A percentile compares a stretch with the other conserved stretches of the same genome.
Evolutionary conservation across 1,284 basidiomycete genomes (phyloP).

Genomic region (Malassezia sympodialis): DNA sequence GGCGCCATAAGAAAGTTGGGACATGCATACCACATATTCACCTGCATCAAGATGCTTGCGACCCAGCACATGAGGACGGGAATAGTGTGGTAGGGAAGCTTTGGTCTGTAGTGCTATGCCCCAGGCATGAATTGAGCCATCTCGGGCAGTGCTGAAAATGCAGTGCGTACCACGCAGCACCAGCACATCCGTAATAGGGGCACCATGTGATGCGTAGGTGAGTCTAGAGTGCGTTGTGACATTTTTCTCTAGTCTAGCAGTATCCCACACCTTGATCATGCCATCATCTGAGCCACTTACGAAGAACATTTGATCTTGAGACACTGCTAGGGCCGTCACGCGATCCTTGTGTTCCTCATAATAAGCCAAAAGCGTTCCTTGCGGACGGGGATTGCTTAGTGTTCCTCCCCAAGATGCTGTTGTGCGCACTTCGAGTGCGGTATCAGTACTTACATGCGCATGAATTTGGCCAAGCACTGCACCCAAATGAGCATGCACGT

Average conservation of each 20-base stretch:
- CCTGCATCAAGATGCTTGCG: slow-evolving; percentile 45
- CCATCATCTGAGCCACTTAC: slow-evolving; percentile 77
- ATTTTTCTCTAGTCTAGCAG: slow-evolving; percentile 65
- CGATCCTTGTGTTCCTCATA: slow-evolving; percentile 50
- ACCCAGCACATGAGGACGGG: slow-evolving; percentile 46
- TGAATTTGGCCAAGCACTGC: slow-evolving; percentile 25
- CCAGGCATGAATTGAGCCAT: slow-evolving; percentile 49
- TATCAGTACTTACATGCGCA: slow-evolving; percentile 17
- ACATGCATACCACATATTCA: slow-evolving; percentile 41
- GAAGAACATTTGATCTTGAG: slow-evolving; percentile 90
- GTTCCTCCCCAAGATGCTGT: slow-evolving; percentile 12
- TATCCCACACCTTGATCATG: slow-evolving; percentile 73
- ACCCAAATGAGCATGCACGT: slow-evolving; percentile 41
- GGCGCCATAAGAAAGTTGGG: slow-evolving; percentile 24
- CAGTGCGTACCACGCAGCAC: slow-evolving; percentile 49
- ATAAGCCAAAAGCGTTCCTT: slow-evolving; percentile 39
- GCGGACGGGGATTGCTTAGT: slow-evolving; percentile 30
- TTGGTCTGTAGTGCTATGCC: slow-evolving; percentile 44
- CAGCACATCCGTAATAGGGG: slow-evolving; percentile 44
- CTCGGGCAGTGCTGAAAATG: slow-evolving; percentile 47
- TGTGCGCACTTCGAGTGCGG: slow-evolving; percentile 1
- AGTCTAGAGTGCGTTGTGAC: slow-evolving; percentile 52
- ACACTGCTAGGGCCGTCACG: slow-evolving; percentile 70
- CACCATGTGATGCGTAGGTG: slow-evolving; percentile 47
- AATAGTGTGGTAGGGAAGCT: slow-evolving; percentile 46